These are phyloP conservation scores for Macrolepiota dolichaula DNA, from an alignment of 768 basidiomycete genomes.

Conservation along the genomic window DNA sequence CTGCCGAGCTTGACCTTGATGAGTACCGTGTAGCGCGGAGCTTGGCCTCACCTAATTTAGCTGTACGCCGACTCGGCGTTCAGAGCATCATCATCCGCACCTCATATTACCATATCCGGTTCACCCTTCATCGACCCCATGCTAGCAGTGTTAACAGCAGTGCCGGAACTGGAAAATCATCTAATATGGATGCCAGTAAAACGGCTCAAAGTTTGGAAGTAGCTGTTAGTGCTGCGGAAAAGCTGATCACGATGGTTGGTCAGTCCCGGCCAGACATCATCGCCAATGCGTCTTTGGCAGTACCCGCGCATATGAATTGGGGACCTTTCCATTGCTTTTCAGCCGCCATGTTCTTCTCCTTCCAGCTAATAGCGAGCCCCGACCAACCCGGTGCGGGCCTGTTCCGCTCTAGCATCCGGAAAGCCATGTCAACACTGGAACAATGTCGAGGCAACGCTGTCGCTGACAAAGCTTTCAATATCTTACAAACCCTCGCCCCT, in stretches of 20 bases:
- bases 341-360: conserved; percentile 90
- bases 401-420: conserved; percentile 73
- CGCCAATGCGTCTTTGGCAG: conserved; percentile 61
- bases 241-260: conserved; percentile 72
- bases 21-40: conserved; percentile 72
- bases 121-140: conserved; percentile 80
- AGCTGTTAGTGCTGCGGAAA: conserved; percentile 73
- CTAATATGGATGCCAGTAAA: conserved; percentile 35
- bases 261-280: conserved; percentile 77
- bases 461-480: conserved; percentile 72
- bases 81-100: conserved; percentile 80
- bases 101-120: conserved; percentile 79
- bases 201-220: conserved; percentile 64
- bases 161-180: conserved; percentile 20
- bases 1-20: conserved; percentile 70
- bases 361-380: conserved; percentile 78
- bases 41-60: conserved; percentile 57
- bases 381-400: conserved; percentile 76
- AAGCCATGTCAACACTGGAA: conserved; percentile 63
- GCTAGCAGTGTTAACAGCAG: conserved; percentile 36
- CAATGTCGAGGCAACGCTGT: conserved; percentile 61
- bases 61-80: conserved; percentile 67
- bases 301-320: conserved; percentile 83
- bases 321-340: conserved; percentile 83
- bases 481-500: conserved; percentile 68